Base-by-base conservation (phyloP, 2,329 filamentous ascomycete species). In the Cadophora sp. region DNA sequence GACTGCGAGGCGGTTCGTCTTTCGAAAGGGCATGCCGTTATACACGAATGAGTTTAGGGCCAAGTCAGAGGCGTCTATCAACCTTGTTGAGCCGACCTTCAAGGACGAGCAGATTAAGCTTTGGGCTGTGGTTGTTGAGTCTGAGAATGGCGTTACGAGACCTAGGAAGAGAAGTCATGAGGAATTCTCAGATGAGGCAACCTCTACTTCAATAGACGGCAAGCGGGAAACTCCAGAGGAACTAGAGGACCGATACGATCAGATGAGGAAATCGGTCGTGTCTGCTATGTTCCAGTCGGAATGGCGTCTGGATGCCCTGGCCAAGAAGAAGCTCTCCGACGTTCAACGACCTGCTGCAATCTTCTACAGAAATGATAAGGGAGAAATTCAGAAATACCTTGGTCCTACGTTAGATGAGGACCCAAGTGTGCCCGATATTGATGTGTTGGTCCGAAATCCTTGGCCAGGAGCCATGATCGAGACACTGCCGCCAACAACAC, bases 1-100 rank as follows among this genome's bases (percentile, higher is more conserved):
- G n/a, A 92, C 94, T 0, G 90, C 91, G 18, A 87, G 96, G 55
- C 83, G 89, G 39, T 97, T 97, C 78, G 88, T 98, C 59, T 95
- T 97, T 74, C 87, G 96, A 45, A 94, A 92, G 73, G 90, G 92
- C 0, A 85, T 97, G 76, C 90, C 91, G 0, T 80, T 97, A n/a
- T 82, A 81, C 39, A 84, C 90, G 1, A 83, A 87, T 69, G 96
- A 99, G 78, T 85, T 92, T 58, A 70, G 64, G 45, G 33, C 60
- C 0, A 69, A 64, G 36, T 61, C 24, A 22, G 66, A 69, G 16
- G 56, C 8, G 20, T 27, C 58, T 27, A 67, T 67, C 85, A 48
- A 70, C 2, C 74, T 76, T 30, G 66, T 74, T 55, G 77, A 81
- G 36, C 92, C 94, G 0, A 89, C 92, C 59, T 97, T 88, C 85